Percentiles rank a stretch among this genome's conserved stretches.
Conservation (phyloP, 176 grass and related monocot genomes). For the sorghum (Sorghum bicolor) region Sorghum_bicolor_NCBIv3 NC_012872.2:4768501-4769000, state of each 20-base stretch:
- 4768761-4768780: constrained; percentile 50
- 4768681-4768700: constrained; percentile 73
- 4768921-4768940: background rate
- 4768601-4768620: constrained; percentile 66
- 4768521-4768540: constrained; percentile 21
- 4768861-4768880: background rate
- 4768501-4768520: constrained; percentile 10
- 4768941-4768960: background rate
- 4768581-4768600: constrained; percentile 58
- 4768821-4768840: background rate
- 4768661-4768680: constrained; percentile 61
- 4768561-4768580: constrained; percentile 64
- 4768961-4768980: background rate
- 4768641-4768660: constrained; percentile 69
- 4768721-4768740: constrained; percentile 46
- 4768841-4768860: constrained; percentile 5
- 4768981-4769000: background rate
- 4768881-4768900: constrained; percentile 12
- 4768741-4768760: constrained; percentile 46
- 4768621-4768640: constrained; percentile 67
- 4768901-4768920: constrained; percentile 19
- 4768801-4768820: constrained; percentile 2
- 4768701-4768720: constrained; percentile 73
- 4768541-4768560: constrained; percentile 25
- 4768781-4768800: constrained; percentile 17